Conservation (phyloP, 768 basidiomycete species). For the Suillus subalutaceus region DNA sequence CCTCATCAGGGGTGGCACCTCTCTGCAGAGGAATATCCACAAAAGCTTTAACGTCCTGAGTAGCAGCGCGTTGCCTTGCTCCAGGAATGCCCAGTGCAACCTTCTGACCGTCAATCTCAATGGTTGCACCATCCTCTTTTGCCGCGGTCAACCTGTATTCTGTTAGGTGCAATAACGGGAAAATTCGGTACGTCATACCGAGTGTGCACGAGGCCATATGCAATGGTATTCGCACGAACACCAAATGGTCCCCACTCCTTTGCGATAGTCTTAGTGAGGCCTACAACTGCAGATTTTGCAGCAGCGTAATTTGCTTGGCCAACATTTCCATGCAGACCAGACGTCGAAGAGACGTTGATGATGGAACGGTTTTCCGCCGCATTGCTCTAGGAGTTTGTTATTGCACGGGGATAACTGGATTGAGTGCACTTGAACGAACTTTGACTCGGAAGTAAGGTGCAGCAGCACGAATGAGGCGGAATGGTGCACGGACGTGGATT, state of each 20-base stretch:
- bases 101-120: slow-evolving; percentile 83
- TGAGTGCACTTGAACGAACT: slow-evolving; percentile 30
- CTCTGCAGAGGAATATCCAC: slow-evolving; percentile 66
- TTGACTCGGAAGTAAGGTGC: slow-evolving; percentile 86
- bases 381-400: slow-evolving; percentile 42
- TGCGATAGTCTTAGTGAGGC: slow-evolving; percentile 82
- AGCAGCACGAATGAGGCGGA: slow-evolving; percentile 81
- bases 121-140: slow-evolving; percentile 75
- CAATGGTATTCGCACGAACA: slow-evolving; percentile 81
- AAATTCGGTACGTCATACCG: slow-evolving; percentile 43
- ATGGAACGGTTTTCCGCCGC: slow-evolving; percentile 71
- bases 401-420: not conserved
- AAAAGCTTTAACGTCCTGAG: slow-evolving; percentile 44
- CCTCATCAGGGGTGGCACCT: slow-evolving; percentile 73
- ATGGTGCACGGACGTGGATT: slow-evolving; percentile 85
- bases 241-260: slow-evolving; percentile 88
- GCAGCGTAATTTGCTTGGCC: slow-evolving; percentile 85
- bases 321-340: slow-evolving; percentile 86
- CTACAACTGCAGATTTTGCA: slow-evolving; percentile 77
- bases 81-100: slow-evolving; percentile 81
- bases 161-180: not conserved
- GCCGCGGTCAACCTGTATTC: slow-evolving; percentile 65
- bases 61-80: slow-evolving; percentile 41
- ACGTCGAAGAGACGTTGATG: slow-evolving; percentile 79
- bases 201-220: slow-evolving; percentile 78